Base-by-base conservation (phyloP, 139 green algal species). In the Astrephomene gubernaculifera region DNA sequence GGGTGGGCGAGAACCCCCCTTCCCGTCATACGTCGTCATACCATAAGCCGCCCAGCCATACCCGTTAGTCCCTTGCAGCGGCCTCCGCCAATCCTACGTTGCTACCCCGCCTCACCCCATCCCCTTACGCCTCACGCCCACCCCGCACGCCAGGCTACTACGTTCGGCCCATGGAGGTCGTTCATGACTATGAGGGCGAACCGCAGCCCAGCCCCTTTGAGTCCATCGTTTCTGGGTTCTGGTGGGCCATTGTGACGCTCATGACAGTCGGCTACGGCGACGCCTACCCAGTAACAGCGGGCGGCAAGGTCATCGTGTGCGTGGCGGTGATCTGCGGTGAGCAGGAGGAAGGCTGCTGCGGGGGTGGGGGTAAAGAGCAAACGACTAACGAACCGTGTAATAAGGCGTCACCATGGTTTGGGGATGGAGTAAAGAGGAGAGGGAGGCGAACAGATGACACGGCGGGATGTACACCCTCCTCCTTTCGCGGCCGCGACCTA, bases 231-330 rank as follows among this genome's bases (percentile, higher is more conserved):
- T 49, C 63, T 22, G 63, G 63, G 41, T 84, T 84, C 64, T 67
- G 73, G 73, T 81, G 73, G 73, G 73, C 73, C 36, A 53, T 81
- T 7, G 71, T 80, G 31, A 92, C 81, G 39, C 79, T 92, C 29
- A 87, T 88, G 61, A 92, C 88, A 21, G 88, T 92, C 19, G 88
- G 88, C 63, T 92, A 90, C 63, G 88, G 88, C 3, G 88, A 92
- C 63, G 63, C 71, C 3, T 52, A 84, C 27, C 88, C 88, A 2
- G 35, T 86, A n/a, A 89, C 85, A 4, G 71, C 39, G 3, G 64
- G 29, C 21, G 88, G 88, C 60, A 88, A 92, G 75, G 10, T 85
- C 5, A 54, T 92, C 33, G 69, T 85, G 27, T 71, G 70, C 68
- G 19, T 86, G 29, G 60, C 74, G 22, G 87, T 92, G 85, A 71